Percentiles rank a stretch among this genome's conserved stretches.
These are phyloP conservation scores for Capsella rubella DNA, from an alignment of 441 rosid genomes.

Conservation along the genomic window DNA sequence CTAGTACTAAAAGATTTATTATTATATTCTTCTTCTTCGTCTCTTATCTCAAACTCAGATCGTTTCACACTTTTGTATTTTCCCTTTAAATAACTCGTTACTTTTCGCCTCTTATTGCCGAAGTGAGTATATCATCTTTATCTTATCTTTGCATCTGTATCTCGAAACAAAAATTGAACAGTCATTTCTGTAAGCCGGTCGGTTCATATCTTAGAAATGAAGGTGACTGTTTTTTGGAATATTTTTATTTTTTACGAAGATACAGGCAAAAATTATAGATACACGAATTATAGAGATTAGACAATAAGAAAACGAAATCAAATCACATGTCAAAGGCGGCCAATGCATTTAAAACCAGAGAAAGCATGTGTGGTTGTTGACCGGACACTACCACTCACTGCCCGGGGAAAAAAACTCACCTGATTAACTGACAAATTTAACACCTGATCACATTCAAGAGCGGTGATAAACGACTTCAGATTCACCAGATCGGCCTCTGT, in stretches of 20 bases:
- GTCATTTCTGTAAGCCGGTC: too few relatives aligned
- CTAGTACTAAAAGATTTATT: slow-evolving; percentile 33
- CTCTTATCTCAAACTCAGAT: slow-evolving; percentile 24
- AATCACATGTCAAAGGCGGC: slow-evolving; percentile 1
- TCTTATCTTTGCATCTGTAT: neutral
- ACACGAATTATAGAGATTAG: neutral
- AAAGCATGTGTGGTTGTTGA: slow-evolving; percentile 3
- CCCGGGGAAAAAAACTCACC: neutral
- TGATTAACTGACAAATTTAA: neutral
- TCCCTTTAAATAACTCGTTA: neutral
- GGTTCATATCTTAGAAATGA: too few relatives aligned
- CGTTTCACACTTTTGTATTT: slow-evolving; percentile 24
- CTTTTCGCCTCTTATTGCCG: neutral
- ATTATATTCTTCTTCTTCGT: slow-evolving; percentile 35
- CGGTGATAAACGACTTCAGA: slow-evolving; percentile 49
- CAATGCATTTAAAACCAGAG: slow-evolving; percentile 4
- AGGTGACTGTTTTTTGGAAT: neutral
- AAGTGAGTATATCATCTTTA: neutral
- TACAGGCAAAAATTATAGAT: neutral
- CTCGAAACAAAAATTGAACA: neutral
- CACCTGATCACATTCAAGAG: slow-evolving; percentile 40
- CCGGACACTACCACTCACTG: neutral
- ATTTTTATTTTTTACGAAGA: neutral
- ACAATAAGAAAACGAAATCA: neutral
- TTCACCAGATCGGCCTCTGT: slow-evolving; percentile 41